Evolutionary conservation across 2,329 filamentous ascomycete genomes (phyloP), one percentile per base, ranked within the genome.

Genomic region (Thelonectria rubi): DNA sequence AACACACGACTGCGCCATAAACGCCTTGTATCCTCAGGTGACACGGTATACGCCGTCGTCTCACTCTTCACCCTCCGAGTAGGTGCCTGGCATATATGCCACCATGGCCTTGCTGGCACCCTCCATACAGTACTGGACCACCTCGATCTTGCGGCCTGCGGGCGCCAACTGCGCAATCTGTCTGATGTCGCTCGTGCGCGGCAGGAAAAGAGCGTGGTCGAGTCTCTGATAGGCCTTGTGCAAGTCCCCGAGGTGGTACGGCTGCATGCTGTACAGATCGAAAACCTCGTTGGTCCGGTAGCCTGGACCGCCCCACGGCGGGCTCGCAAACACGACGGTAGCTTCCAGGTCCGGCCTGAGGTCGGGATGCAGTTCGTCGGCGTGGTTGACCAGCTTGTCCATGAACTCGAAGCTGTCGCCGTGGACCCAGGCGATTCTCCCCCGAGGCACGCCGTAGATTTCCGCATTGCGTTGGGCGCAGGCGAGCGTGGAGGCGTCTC

Each of bases 381-480:
- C 73, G 5, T 69, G 67, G 51, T 78, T 73, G 45, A 76, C 65
- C 7, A 83, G 72, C 26, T 76, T 72, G n/a, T 82, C 77, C 21
- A 97, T 77, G 49, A 88, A 87, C 37, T 91, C 84, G 72, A 99
- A 96, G 74, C 91, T 95, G 78, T 98, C 94, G 4, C 90, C 94
- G 56, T 91, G 82, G 39, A 97, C 85, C 90, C 93, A 99, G 56
- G 88, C 91, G 70, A 99, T 94, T 72, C 87, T 60, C 11, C 74
- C 88, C 50, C 89, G 85, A 3, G 81, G 80, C 0, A 97, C 91
- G 3, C 90, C 94, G 74, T 97, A 97, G 47, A 98, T 81, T 56
- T 87, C 82, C 8, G 95, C 93, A 75, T 99, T 99, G 75, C 96
- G 89, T 79, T 97, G 94, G 24, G 93, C 95, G 77, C 96, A 99